Base-by-base conservation (phyloP, 2,329 filamentous ascomycete species). In the Orbilia blumenaviensis region DNA sequence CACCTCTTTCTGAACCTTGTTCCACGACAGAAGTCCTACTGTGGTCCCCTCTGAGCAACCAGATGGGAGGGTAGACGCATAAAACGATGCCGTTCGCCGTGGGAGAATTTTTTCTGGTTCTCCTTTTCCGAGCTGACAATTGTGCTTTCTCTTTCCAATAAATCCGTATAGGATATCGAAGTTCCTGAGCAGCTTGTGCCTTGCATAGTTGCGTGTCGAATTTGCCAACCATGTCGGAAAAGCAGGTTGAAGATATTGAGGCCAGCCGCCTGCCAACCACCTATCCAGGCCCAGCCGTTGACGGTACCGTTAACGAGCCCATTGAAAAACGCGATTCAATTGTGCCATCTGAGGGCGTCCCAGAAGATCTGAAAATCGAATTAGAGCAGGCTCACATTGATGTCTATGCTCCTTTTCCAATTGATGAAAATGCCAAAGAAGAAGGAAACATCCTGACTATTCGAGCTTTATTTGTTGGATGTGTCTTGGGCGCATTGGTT, bases 401-500 rank as follows among this genome's bases (percentile, higher is more conserved):
- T 44, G 77, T 78, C 21, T 80, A 79, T 56, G 63, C 75, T 29
- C 84, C 84, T 25, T 84, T 86, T 52, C 84, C 84, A 10, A 78
- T 81, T 0, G 79, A 83, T 29, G 83, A 84, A 78, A 83, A 83
- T 16, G 78, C 84, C n/a, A 79, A 80, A 46, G 84, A 85, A 62
- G 84, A 86, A 78, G 80, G 83, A 10, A 82, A 84, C 77, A 87
- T 88, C 60, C 79, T 89, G 50, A 89, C 87, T 6, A 79, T 87
- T 34, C 85, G 88, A 48, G 87, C 88, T 14, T 82, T 89, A 23
- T 68, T 88, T 41, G 82, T 87, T 34, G 88, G 88, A 50, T 84
- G 86, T 66, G 79, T 87, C 44, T 85, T 88, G 29, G 88, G 88
- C 52, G 87, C 86, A 14, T 83, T 89, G 7, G 87, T 89, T 78